These are phyloP conservation scores for Zanthoxylum bungeanum DNA, from an alignment of 345 rosid species.

Conservation along the genomic window DNA sequence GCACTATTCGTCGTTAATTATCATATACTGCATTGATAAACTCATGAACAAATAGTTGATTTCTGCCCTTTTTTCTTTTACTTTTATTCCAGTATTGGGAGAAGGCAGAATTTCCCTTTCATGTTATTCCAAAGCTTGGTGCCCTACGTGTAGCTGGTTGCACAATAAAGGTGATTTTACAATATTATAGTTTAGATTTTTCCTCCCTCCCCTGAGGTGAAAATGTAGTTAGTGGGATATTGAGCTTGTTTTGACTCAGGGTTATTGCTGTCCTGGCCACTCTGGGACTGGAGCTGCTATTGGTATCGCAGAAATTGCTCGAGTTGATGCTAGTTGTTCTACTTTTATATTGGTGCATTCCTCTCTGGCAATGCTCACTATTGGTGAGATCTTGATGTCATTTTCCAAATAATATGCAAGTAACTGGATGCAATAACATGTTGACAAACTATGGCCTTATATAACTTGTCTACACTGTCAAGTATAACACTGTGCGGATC, in stretches of 20 bases:
- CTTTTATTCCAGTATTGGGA: conserved; percentile 68
- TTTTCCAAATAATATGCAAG: too few relatives aligned
- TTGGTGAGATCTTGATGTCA: conserved; percentile 46
- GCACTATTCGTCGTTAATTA: too few relatives aligned
- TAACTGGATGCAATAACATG: background rate
- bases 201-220: background rate
- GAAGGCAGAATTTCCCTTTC: conserved; percentile 95
- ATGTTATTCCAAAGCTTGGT: conserved; percentile 71
- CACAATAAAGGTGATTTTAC: conserved; percentile 64
- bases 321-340: conserved; percentile 94
- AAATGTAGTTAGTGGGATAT: conserved; percentile 7
- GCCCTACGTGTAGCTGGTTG: conserved; percentile 52
- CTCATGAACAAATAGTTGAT: too few relatives aligned
- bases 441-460: conserved; percentile 5
- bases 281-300: conserved; percentile 68
- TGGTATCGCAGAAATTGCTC: conserved; percentile 70
- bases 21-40: too few relatives aligned
- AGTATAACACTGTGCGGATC: conserved; percentile 81
- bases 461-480: conserved; percentile 23
- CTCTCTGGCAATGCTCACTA: conserved; percentile 88
- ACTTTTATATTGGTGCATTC: conserved; percentile 87
- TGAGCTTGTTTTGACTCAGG: conserved; percentile 44
- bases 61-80: conserved; percentile 1
- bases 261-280: conserved; percentile 89
- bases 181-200: background rate